Conservation (phyloP, 305 asterid genomes). For the Galium porrigens region DNA sequence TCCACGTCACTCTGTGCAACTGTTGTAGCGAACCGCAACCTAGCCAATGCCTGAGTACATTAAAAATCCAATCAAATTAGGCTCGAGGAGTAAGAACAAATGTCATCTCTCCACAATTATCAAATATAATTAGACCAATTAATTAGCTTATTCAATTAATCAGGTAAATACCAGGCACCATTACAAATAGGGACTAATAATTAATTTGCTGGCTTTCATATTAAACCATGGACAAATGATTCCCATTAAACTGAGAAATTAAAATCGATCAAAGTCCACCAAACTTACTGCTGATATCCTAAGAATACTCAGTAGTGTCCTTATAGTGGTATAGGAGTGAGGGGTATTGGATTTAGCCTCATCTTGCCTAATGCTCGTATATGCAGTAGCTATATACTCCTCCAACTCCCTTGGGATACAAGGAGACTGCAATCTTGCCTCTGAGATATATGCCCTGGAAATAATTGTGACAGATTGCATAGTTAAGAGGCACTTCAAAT, state of each 20-base stretch:
- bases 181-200: not conserved
- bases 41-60: slow-evolving; percentile 61
- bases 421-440: slow-evolving; percentile 78
- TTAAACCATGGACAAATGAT: not conserved
- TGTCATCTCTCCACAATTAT: not conserved
- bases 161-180: not conserved
- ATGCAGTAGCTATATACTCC: slow-evolving; percentile 80
- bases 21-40: slow-evolving; percentile 57
- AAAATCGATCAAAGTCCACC: not conserved
- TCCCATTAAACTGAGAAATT: not conserved
- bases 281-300: slow-evolving; percentile 82
- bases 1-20: slow-evolving; percentile 95
- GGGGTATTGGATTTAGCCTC: slow-evolving; percentile 88
- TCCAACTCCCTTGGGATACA: slow-evolving; percentile 69
- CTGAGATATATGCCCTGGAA: slow-evolving; percentile 81
- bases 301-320: slow-evolving; percentile 90
- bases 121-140: not conserved
- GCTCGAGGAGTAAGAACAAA: not conserved
- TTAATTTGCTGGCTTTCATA: not conserved
- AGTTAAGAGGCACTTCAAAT: not conserved
- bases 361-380: slow-evolving; percentile 90
- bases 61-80: not conserved
- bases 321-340: slow-evolving; percentile 80
- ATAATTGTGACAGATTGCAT: slow-evolving; percentile 6
- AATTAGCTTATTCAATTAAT: not conserved